These are phyloP conservation scores for Rugonectria rugulosa DNA, from an alignment of 2,329 filamentous ascomycete genomes.

Conservation along the genomic window DNA sequence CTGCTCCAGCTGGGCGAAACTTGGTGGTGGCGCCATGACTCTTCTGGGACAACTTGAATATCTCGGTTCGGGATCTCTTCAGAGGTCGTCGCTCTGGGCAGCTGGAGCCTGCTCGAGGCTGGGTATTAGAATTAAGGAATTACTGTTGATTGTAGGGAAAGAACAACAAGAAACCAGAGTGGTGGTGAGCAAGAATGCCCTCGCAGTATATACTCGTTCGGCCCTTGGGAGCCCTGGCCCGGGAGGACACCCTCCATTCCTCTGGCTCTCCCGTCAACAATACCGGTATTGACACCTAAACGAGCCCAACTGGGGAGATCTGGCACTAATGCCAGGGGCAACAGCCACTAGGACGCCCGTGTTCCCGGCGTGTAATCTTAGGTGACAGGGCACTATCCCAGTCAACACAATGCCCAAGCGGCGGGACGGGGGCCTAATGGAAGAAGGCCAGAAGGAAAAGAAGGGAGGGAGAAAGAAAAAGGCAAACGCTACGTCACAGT, in stretches of 20 bases:
- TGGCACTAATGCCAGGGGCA: conserved; percentile 20
- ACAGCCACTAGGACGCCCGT: conserved; percentile 2
- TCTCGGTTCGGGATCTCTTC: background rate
- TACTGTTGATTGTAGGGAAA: background rate
- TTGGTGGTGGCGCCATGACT: conserved; percentile 35
- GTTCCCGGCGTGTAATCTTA: conserved; percentile 17
- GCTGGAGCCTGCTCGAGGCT: conserved; percentile 6
- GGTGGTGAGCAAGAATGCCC: background rate
- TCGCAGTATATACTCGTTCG: no score
- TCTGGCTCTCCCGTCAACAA: no score
- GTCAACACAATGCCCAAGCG: conserved; percentile 1
- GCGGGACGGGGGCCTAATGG: background rate
- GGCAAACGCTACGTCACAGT: background rate
- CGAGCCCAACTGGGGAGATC: conserved; percentile 32
- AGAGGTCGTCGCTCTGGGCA: conserved; percentile 5
- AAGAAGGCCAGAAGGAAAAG: background rate
- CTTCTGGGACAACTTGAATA: conserved; percentile 1
- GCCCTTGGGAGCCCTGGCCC: background rate
- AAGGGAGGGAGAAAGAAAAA: background rate
- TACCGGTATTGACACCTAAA: conserved; percentile 15
- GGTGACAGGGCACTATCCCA: conserved; percentile 7
- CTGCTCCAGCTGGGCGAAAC: conserved; percentile 64
- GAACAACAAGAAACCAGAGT: background rate
- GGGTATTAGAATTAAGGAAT: background rate
- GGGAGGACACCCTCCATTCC: background rate